phyloP scores from a whole-genome alignment of 768 basidiomycete genomes.

The Termitomyces bulborhizus region DNA sequence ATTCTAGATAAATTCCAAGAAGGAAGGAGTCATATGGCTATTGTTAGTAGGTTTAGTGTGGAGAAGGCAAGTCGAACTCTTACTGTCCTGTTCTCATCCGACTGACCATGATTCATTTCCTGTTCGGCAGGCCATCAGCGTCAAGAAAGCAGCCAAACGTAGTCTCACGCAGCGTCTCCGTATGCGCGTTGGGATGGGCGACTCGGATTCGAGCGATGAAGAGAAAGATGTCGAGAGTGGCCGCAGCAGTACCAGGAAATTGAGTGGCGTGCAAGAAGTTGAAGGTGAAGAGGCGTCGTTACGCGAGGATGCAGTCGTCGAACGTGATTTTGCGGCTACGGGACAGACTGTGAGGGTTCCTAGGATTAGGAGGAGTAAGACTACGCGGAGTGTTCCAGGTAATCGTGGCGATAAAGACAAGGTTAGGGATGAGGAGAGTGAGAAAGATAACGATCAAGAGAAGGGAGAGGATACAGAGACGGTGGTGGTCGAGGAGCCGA shows the following conservation, averaged over 20 bases:
- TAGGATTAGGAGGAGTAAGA: background rate
- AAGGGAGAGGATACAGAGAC: slow-evolving; percentile 8
- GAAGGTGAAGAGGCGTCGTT: slow-evolving; percentile 25
- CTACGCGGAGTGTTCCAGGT: background rate
- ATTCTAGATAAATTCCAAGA: slow-evolving; percentile 89
- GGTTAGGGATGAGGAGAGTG: slow-evolving; percentile 3
- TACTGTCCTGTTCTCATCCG: background rate
- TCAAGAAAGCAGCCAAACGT: slow-evolving; percentile 79
- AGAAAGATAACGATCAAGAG: slow-evolving; percentile 3
- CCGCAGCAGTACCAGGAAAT: slow-evolving; percentile 15
- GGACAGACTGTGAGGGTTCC: background rate
- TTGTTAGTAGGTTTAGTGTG: slow-evolving; percentile 72
- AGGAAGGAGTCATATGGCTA: slow-evolving; percentile 88
- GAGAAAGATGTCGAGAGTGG: slow-evolving; percentile 21
- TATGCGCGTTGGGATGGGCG: slow-evolving; percentile 60
- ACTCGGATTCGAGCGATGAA: slow-evolving; percentile 41
- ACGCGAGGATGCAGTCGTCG: slow-evolving; percentile 16
- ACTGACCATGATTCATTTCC: background rate
- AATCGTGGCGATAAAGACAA: background rate
- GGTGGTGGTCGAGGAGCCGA: slow-evolving; percentile 10
- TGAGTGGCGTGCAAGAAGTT: slow-evolving; percentile 16
- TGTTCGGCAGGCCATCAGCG: slow-evolving; percentile 50
- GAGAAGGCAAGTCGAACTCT: slow-evolving; percentile 37
- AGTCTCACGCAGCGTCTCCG: slow-evolving; percentile 76
- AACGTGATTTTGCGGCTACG: slow-evolving; percentile 12